Conservation (phyloP, 352 stramenopile genomes). For the Phytophthora macrochlamydospora region DNA sequence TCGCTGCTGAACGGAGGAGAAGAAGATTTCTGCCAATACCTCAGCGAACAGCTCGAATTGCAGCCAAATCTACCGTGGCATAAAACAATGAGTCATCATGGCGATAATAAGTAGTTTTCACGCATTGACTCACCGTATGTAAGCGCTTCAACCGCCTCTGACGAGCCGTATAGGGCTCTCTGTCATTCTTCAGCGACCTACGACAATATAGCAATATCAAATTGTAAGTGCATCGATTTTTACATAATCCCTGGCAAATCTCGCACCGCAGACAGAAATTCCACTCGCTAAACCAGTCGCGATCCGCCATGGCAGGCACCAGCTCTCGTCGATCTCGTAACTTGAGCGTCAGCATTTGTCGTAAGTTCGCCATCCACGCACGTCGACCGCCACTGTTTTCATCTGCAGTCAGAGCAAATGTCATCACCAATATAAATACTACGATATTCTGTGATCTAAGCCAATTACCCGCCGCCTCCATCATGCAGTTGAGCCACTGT, state of each 20-base stretch:
- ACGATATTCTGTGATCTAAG: not conserved
- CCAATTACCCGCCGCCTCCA: constrained; percentile 54
- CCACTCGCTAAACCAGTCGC: constrained; percentile 86
- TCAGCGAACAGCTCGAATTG: constrained; percentile 81
- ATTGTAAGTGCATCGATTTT: not conserved
- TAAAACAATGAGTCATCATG: no score
- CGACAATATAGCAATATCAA: no score
- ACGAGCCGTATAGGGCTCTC: constrained; percentile 41
- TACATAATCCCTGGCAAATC: not conserved
- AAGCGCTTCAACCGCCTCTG: constrained; percentile 59
- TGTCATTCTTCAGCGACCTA: constrained; percentile 45
- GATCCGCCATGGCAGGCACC: constrained; percentile 58
- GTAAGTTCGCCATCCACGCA: constrained; percentile 67
- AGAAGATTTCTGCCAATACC: constrained; percentile 69
- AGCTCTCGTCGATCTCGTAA: constrained; percentile 58
- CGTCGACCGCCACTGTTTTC: constrained; percentile 75
- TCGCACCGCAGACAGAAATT: constrained; percentile 68
- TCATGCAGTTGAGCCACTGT: constrained; percentile 66
- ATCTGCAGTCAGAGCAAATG: constrained; percentile 32
- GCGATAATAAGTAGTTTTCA: no score
- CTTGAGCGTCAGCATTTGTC: constrained; percentile 51
- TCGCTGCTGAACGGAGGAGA: constrained; percentile 50
- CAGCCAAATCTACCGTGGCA: constrained; percentile 63
- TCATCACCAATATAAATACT: not conserved
- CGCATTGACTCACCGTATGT: constrained; percentile 49